These are phyloP conservation scores for Gynochthodes officinalis DNA, from an alignment of 257 asterid species.

Conservation along the genomic window DNA sequence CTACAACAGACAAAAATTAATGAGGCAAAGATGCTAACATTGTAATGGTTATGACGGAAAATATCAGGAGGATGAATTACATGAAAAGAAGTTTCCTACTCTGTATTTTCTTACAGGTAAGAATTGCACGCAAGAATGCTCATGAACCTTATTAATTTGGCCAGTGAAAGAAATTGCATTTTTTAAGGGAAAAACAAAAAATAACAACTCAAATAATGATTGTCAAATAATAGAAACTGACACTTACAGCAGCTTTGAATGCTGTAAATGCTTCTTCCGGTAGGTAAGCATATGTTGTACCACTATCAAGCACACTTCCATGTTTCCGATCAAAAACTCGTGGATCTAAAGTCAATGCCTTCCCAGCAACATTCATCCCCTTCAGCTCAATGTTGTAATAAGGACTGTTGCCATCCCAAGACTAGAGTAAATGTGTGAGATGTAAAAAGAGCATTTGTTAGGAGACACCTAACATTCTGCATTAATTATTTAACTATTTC, in stretches of 20 bases:
- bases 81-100: background rate
- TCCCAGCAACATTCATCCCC: conserved; percentile 97
- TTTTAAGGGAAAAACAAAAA: background rate
- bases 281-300: conserved; percentile 96
- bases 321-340: conserved; percentile 79
- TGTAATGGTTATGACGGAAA: background rate
- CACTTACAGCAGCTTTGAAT: conserved; percentile 83
- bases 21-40: background rate
- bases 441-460: conserved; percentile 84
- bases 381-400: conserved; percentile 96
- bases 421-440: conserved; percentile 99
- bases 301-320: conserved; percentile 94
- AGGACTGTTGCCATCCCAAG: conserved; percentile 99
- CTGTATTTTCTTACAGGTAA: background rate
- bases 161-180: background rate
- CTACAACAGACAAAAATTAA: background rate
- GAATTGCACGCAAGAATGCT: background rate
- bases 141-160: background rate
- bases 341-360: conserved; percentile 59
- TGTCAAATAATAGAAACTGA: conserved; percentile 11
- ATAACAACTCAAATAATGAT: background rate
- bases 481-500: conserved; percentile 30
- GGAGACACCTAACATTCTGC: conserved; percentile 72
- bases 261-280: conserved; percentile 87
- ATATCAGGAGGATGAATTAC: background rate